A percentile compares a stretch with the other conserved stretches of the same genome.
phyloP scores from a whole-genome alignment of 768 basidiomycete species.

The Suillus weaverae region DNA sequence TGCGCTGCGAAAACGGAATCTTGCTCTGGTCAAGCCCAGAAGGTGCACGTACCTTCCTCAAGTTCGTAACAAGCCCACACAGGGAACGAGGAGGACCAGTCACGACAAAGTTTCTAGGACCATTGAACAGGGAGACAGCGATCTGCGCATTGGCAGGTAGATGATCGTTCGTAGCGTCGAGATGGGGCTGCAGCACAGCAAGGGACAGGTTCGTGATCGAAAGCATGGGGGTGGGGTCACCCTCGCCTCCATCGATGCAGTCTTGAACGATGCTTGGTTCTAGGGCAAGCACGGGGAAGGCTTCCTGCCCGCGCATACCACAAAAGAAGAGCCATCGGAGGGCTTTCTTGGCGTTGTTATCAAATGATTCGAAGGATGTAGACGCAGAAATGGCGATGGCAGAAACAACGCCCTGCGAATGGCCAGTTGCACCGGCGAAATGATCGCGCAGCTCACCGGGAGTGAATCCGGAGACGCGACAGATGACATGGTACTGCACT shows the following conservation, averaged over 20 bases:
- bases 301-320: slow-evolving; percentile 89
- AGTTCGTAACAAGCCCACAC: slow-evolving; percentile 90
- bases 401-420: slow-evolving; percentile 95
- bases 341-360: slow-evolving; percentile 76
- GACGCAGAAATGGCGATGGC: slow-evolving; percentile 89
- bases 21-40: slow-evolving; percentile 92
- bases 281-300: slow-evolving; percentile 89
- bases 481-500: slow-evolving; percentile 84
- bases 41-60: slow-evolving; percentile 89
- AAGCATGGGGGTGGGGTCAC: slow-evolving; percentile 91
- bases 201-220: slow-evolving; percentile 80
- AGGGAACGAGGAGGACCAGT: slow-evolving; percentile 89
- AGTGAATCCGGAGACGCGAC: slow-evolving; percentile 69
- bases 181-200: slow-evolving; percentile 76
- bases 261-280: slow-evolving; percentile 88
- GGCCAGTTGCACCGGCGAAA: slow-evolving; percentile 88
- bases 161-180: slow-evolving; percentile 85
- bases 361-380: slow-evolving; percentile 69
- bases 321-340: slow-evolving; percentile 92
- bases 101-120: slow-evolving; percentile 86
- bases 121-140: slow-evolving; percentile 89
- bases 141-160: slow-evolving; percentile 79
- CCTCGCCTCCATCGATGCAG: slow-evolving; percentile 89
- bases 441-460: slow-evolving; percentile 78
- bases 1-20: slow-evolving; percentile 90